A percentile compares a stretch with the other conserved stretches of the same genome.
phyloP scores from a whole-genome alignment of 208 protist genomes.

The Crithidia thermophila region DNA sequence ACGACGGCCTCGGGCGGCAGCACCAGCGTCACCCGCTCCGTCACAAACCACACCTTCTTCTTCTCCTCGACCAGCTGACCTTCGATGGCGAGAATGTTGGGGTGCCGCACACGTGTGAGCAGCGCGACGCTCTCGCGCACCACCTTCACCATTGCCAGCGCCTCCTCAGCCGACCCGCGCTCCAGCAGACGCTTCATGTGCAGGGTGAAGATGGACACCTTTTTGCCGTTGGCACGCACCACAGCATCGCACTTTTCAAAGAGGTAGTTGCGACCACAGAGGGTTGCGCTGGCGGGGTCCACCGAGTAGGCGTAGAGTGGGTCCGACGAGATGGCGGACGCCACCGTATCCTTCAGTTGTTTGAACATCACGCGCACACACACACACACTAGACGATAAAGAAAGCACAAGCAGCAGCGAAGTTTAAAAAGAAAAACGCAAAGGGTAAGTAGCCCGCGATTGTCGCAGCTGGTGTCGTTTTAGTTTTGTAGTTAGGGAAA shows the following conservation, averaged over 20 bases:
- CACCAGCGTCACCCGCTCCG: conserved; percentile 47
- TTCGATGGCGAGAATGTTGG: conserved; percentile 44
- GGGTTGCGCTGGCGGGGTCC: conserved; percentile 18
- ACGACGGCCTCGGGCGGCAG: conserved; percentile 29
- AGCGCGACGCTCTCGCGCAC: conserved; percentile 36
- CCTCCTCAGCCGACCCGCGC: conserved; percentile 27
- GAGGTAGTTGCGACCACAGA: conserved; percentile 39
- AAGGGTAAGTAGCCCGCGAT: too few species aligned
- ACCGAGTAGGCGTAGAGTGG: conserved; percentile 43
- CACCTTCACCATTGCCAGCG: conserved; percentile 29
- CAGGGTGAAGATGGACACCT: conserved; percentile 53
- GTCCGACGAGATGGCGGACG: conserved; percentile 35
- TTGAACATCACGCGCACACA: conserved; percentile 44
- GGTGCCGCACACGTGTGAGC: conserved; percentile 52
- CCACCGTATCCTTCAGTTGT: conserved; percentile 46
- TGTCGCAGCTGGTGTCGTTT: too few species aligned
- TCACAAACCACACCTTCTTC: conserved; percentile 47
- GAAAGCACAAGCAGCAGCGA: neutral
- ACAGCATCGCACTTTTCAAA: conserved; percentile 47
- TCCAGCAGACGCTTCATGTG: conserved; percentile 35
- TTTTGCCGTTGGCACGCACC: conserved; percentile 33
- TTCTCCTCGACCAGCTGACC: conserved; percentile 40
- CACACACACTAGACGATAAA: too few species aligned
- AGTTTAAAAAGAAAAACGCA: neutral
- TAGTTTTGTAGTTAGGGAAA: too few species aligned